These are phyloP conservation scores for Boletus subcaerulescens DNA, from an alignment of 768 basidiomycete genomes.

Conservation along the genomic window DNA sequence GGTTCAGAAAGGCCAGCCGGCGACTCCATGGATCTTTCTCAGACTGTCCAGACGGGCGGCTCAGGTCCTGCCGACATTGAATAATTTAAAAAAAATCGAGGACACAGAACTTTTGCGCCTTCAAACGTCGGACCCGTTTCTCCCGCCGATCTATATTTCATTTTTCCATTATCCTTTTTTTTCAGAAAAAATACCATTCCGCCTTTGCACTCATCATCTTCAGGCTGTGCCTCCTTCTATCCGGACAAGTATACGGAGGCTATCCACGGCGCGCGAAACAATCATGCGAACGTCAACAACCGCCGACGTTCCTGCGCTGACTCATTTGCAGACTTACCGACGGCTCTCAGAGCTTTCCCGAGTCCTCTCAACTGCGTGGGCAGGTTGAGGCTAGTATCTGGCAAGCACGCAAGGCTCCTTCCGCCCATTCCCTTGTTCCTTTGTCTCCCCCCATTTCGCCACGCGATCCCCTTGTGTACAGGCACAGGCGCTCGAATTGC, in stretches of 20 bases:
- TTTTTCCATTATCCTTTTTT: background rate
- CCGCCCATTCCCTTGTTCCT: background rate
- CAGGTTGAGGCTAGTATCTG: background rate
- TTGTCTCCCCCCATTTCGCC: background rate
- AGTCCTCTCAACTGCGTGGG: background rate
- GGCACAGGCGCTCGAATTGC: background rate
- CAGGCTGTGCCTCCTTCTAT: background rate
- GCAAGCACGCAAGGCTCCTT: background rate
- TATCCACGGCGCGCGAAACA: background rate
- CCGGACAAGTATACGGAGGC: background rate
- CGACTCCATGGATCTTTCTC: background rate
- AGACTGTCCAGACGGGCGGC: background rate
- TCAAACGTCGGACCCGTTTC: background rate
- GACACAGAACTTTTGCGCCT: background rate
- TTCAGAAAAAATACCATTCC: background rate
- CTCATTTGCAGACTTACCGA: background rate
- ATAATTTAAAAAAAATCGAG: background rate
- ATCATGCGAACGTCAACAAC: background rate
- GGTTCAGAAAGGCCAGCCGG: background rate
- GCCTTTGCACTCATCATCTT: background rate
- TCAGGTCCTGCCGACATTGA: background rate
- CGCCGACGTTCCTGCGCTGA: background rate
- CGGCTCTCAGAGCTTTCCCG: background rate
- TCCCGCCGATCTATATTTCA: background rate
- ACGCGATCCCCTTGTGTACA: background rate